Conservation (phyloP, 495 filamentous ascomycete genomes). For the Penicillium cosmopolitanum region DNA sequence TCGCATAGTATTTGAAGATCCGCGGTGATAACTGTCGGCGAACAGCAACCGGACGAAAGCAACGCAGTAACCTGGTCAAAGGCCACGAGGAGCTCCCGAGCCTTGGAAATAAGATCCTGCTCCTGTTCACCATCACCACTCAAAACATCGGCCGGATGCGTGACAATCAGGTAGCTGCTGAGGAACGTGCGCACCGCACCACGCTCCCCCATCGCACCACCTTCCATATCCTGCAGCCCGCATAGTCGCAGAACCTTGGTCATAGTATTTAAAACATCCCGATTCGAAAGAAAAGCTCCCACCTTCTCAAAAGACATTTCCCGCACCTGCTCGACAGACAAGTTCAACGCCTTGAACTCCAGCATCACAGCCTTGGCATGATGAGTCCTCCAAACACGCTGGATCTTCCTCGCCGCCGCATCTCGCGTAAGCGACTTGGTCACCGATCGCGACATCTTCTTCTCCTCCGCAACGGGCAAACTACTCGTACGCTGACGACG, state of each 20-base stretch:
- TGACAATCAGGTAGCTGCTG: constrained; percentile 89
- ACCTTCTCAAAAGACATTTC: constrained; percentile 83
- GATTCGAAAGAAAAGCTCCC: constrained; percentile 73
- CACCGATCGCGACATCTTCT: constrained; percentile 46
- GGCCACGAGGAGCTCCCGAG: constrained; percentile 76
- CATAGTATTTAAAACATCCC: constrained; percentile 70
- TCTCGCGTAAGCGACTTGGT: constrained; percentile 59
- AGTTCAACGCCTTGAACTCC: constrained; percentile 67
- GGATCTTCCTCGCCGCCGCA: constrained; percentile 72
- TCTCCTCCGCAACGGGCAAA: constrained; percentile 61
- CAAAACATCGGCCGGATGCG: constrained; percentile 88
- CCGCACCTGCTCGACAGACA: constrained; percentile 75
- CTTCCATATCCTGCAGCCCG: constrained; percentile 70
- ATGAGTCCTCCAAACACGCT: constrained; percentile 73
- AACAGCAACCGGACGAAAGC: constrained; percentile 57
- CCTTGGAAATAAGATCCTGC: constrained; percentile 87
- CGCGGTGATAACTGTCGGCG: constrained; percentile 40
- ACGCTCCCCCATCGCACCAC: constrained; percentile 71
- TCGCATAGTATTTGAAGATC: constrained; percentile 54
- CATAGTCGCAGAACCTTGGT: constrained; percentile 75
- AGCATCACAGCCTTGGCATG: constrained; percentile 62
- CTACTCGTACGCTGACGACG: constrained; percentile 68
- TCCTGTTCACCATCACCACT: constrained; percentile 85
- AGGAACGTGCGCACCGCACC: constrained; percentile 87
- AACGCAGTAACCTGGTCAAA: constrained; percentile 78